Evolutionary conservation across 768 basidiomycete species (phyloP).

Genomic region (Lactarius deliciosus): DNA sequence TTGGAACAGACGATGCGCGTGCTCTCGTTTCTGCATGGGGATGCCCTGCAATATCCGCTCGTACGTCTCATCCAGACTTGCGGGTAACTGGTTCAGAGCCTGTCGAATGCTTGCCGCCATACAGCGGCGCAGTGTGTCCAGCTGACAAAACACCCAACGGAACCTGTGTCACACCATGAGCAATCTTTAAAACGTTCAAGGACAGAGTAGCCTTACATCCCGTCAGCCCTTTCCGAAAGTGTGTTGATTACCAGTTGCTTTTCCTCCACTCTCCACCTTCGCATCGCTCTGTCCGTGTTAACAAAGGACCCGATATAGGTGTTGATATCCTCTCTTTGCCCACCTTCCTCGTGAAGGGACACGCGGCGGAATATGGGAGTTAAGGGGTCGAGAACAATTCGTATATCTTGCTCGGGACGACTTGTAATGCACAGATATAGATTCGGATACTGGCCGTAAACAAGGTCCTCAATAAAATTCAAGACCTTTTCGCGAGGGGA

Average conservation of each 20-base stretch:
- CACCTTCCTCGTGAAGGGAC: constrained; percentile 10
- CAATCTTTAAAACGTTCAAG: neutral
- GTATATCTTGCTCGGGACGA: constrained; percentile 13
- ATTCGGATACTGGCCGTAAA: neutral
- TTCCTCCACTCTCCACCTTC: constrained; percentile 8
- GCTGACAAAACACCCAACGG: constrained; percentile 8
- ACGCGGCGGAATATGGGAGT: neutral
- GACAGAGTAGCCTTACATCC: neutral
- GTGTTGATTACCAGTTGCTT: neutral
- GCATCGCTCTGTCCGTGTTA: constrained; percentile 1
- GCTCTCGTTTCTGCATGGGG: neutral
- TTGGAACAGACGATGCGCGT: constrained; percentile 8
- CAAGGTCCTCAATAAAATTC: neutral
- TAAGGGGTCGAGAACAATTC: neutral
- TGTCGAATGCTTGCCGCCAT: neutral
- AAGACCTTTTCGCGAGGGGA: constrained; percentile 4
- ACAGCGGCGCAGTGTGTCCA: neutral
- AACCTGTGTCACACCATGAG: neutral
- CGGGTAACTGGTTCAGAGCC: neutral
- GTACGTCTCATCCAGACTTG: constrained; percentile 1
- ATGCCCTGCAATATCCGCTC: neutral
- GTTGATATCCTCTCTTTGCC: constrained; percentile 5
- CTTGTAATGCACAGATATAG: constrained; percentile 10
- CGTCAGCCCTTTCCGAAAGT: constrained; percentile 6
- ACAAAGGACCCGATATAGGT: constrained; percentile 4